Base-by-base conservation (phyloP, 805 yeast genomes). In the Gaillardinia entomophila region DNA sequence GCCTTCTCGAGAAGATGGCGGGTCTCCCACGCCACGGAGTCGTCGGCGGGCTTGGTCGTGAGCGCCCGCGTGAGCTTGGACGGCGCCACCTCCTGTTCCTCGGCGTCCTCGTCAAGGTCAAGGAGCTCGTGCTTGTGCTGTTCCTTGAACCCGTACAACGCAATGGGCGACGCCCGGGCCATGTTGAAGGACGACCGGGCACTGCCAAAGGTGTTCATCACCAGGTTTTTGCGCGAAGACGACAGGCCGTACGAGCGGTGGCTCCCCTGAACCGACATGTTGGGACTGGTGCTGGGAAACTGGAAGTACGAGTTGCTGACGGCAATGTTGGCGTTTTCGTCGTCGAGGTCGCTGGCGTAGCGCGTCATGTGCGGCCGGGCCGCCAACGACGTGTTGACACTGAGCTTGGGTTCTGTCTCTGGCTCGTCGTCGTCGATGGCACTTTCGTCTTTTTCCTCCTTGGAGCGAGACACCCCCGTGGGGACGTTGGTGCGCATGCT, bases 11-110 rank as follows among this genome's bases (percentile, higher is more conserved):
- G 60, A 35, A 83, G 50, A 29, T 52, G 57, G 6, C 62, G 55
- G 2, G 82, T 71, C 12, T 66, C 61, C 83, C 88, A 83, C 0
- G 89, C 86, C 19, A 41, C 42, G 24, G 32, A 26, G 16, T 39
- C 24, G 39, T 45, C 35, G 32, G 42, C 24, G 12, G 34, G 31
- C 8, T 31, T 29, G 26, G 7, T 19, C 20, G 7, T 32, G 24
- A 57, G 36, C 1, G 57, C 62, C 27, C 35, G 45, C 11, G 61
- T 55, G 19, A 57, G 47, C 22, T 19, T 19, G 22, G 22, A 19
- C 22, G 22, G 10, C 6, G 8, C 22, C n/a, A n/a, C n/a, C n/a
- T 25, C 24, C 13, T 32, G 37, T n/a, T 34, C 44, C 29, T 47
- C 52, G 7, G 37, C 31, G 10, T 28, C 31, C 30, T 42, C 45